Evolutionary conservation across 2,329 filamentous ascomycete genomes (phyloP), one percentile per base, ranked within the genome.

Genomic region (Gyromitra esculenta): DNA sequence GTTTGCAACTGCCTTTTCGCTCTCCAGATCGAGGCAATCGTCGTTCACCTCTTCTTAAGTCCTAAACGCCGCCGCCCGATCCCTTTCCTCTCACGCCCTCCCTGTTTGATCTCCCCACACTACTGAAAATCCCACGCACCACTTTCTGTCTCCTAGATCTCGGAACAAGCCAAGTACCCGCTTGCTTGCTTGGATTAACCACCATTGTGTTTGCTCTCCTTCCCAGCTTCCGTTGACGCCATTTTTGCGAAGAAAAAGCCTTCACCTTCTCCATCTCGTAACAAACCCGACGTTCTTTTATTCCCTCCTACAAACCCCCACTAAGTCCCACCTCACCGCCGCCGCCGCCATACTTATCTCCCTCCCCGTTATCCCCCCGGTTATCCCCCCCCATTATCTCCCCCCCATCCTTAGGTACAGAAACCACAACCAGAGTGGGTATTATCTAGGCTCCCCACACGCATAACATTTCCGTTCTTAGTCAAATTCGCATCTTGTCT

Each of bases 221-320:
- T 64, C 37, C 67, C 45, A 64, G 43, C 48, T 52, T 57, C 41
- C 52, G 31, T 64, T 57, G 25, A 70, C 57, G 43, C 52, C 37
- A 31, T 54, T 71, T 64, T 65, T 35, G 52, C 39, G 57, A 41
- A 31, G 60, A 54, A 57, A 66, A 72, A 48, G 1, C 25, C 25
- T 74, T 77, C 70, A 69, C 75, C 59, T 74, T 65, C 70, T 65
- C 48, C 75, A 73, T 76, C 69, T 73, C 74, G 68, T 73, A 76
- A 76, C 56, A 69, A 76, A 41, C 54, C 68, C 68, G 63, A 18
- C 35, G 39, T 69, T 43, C 8, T 35, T 59, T 41, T 21, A 62
- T 50, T 25, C 59, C 45, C 63, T 39, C 45, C 31, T 13, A 43
- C 11, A 50, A 43, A 39, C 66, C 50, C 70, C 70, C 43, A 64